These are phyloP conservation scores for Butyriboletus appendiculatus DNA, from an alignment of 1,284 basidiomycete species.

Conservation along the genomic window DNA sequence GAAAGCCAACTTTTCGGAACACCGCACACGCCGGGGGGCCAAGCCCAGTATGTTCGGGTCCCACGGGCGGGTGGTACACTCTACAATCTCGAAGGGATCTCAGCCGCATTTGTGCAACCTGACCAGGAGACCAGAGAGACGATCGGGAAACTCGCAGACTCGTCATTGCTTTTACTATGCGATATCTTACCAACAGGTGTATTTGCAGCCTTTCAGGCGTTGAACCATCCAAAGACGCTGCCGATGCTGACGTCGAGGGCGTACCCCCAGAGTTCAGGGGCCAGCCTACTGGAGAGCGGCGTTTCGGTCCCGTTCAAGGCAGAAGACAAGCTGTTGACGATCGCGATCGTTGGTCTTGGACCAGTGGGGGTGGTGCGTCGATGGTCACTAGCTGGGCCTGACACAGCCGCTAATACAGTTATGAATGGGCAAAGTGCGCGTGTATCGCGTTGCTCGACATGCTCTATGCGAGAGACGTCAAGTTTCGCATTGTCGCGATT, in stretches of 20 bases:
- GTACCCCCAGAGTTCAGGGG: constrained; percentile 51
- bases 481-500: constrained; percentile 60
- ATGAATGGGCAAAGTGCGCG: constrained; percentile 46
- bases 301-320: constrained; percentile 31
- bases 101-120: constrained; percentile 36
- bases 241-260: constrained; percentile 56
- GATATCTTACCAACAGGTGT: constrained; percentile 81
- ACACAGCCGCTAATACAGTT: neutral
- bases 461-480: constrained; percentile 45
- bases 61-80: constrained; percentile 81
- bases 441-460: constrained; percentile 65
- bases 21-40: constrained; percentile 73
- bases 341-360: constrained; percentile 72
- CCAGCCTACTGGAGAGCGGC: constrained; percentile 19
- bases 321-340: constrained; percentile 53
- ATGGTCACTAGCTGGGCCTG: neutral
- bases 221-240: constrained; percentile 69
- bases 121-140: constrained; percentile 37
- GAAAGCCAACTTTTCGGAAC: constrained; percentile 73
- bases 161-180: constrained; percentile 71
- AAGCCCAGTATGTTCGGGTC: constrained; percentile 85
- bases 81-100: constrained; percentile 59
- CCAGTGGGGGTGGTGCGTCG: constrained; percentile 69
- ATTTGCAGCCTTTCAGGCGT: constrained; percentile 72
- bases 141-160: constrained; percentile 50